Evolutionary conservation across 2,329 filamentous ascomycete genomes (phyloP), one percentile per base, ranked within the genome.

Genomic region (Torrubiella hemipterigena): DNA sequence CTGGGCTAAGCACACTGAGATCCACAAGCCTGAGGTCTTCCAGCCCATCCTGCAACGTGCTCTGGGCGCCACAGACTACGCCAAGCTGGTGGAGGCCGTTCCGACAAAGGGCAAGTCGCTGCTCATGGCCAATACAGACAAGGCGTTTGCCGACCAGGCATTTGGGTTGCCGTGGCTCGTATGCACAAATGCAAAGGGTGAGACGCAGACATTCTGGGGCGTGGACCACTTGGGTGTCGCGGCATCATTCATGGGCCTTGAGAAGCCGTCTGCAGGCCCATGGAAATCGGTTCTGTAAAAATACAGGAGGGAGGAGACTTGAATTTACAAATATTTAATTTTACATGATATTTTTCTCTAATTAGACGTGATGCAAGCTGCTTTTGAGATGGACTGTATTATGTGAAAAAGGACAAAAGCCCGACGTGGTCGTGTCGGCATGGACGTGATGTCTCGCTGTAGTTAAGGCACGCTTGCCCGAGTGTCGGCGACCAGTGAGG

Each of bases 141-240:
- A 29, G 13, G 57, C 55, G 1, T 58, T 58, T 38, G 46, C 35
- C 6, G 41, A 48, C 1, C 54, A 52, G 29, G 54, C 53, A 2
- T 58, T 61, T 37, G 55, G 56, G 3, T 35, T 59, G 24, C 56
- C 55, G 5, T 60, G 55, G 54, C 40, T 58, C 30, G 46, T 46
- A 8, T 59, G 55, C 42, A 54, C 51, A 17, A 51, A 53, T 27
- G 19, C 32, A 2, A 29, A 32, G 12, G 47, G 54, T 8, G 29
- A 50, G 30, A 52, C 35, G 6, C 50, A 59, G 19, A 47, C 48
- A 3, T 60, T 58, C 41, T 59, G 50, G 48, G 56, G 57, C 7
- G 51, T 59, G 7, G 56, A 59, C 38, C 56, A 58, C 30, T 26
- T 61, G 8, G 55, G 54, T 4, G 50, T 51, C 24, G 49, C 58